A percentile compares a stretch with the other conserved stretches of the same genome.
phyloP scores from a whole-genome alignment of 305 asterid genomes.

The Plantago lanceolata region DNA sequence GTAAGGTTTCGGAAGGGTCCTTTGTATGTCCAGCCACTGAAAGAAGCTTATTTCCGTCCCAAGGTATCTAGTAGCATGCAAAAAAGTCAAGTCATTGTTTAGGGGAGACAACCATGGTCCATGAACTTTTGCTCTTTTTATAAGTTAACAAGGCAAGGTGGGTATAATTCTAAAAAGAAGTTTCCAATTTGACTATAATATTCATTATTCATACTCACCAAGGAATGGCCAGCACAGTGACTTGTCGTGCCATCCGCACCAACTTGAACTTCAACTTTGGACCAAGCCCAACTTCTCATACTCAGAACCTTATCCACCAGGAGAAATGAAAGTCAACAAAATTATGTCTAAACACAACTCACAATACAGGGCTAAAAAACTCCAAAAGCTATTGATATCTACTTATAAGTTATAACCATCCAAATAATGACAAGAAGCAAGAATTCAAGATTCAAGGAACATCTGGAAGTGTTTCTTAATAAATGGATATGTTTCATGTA shows the following conservation, averaged over 20 bases:
- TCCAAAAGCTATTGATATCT: not conserved
- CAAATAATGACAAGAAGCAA: not conserved
- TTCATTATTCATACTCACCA: conserved; percentile 60
- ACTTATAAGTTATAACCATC: not conserved
- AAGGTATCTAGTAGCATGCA: conserved; percentile 57
- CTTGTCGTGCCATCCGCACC: conserved; percentile 39
- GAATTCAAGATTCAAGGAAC: not conserved
- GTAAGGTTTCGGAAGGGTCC: conserved; percentile 77
- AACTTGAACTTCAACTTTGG: conserved; percentile 64
- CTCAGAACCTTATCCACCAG: conserved; percentile 53
- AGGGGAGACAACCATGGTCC: conserved; percentile 13
- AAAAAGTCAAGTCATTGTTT: conserved; percentile 16
- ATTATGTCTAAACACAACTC: conserved; percentile 24
- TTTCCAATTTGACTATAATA: conserved; percentile 24
- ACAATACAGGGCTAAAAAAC: conserved; percentile 1
- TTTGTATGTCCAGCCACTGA: conserved; percentile 90
- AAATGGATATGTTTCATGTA: conserved; percentile 5
- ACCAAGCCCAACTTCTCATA: conserved; percentile 89
- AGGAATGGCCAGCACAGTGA: conserved; percentile 90
- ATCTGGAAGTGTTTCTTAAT: not conserved
- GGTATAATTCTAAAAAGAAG: conserved; percentile 8
- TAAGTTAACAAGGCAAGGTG: conserved; percentile 21
- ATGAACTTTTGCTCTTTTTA: conserved; percentile 14
- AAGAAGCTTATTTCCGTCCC: conserved; percentile 91
- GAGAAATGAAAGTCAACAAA: conserved; percentile 24